These are phyloP conservation scores for Penicillium sp. DNA, from an alignment of 2,329 filamentous ascomycete genomes.

Conservation along the genomic window DNA sequence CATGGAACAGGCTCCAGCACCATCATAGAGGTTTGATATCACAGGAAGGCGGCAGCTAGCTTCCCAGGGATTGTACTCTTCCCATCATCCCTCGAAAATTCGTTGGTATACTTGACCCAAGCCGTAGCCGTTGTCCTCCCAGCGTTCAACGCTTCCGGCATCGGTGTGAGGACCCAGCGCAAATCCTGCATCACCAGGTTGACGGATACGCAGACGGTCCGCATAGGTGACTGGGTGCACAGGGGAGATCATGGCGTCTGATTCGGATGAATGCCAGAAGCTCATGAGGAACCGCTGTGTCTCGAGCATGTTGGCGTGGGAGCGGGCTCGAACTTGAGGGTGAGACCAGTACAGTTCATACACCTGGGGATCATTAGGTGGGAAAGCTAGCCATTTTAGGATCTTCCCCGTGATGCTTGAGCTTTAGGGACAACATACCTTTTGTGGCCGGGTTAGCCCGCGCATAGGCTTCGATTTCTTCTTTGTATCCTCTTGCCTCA, in stretches of 20 bases:
- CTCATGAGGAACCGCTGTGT: conserved; percentile 10
- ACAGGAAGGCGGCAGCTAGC: conserved; percentile 63
- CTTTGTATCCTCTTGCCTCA: not conserved
- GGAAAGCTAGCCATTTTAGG: not conserved
- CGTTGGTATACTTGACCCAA: conserved; percentile 66
- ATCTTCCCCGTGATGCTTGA: not conserved
- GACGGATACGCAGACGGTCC: conserved; percentile 66
- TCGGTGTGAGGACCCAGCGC: conserved; percentile 69
- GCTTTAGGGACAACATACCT: not conserved
- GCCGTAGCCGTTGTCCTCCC: conserved; percentile 66
- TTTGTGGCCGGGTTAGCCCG: not conserved
- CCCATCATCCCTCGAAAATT: conserved; percentile 71
- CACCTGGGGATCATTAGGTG: not conserved
- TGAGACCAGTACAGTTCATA: conserved; percentile 15
- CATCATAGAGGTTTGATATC: conserved; percentile 69
- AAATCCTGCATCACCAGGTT: conserved; percentile 65
- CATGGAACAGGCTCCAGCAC: conserved; percentile 72
- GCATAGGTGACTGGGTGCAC: conserved; percentile 59
- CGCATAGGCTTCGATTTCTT: conserved; percentile 1
- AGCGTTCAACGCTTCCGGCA: conserved; percentile 69
- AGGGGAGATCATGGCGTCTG: conserved; percentile 6
- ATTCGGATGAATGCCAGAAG: not conserved
- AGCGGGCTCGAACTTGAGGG: conserved; percentile 10
- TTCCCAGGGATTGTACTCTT: conserved; percentile 75
- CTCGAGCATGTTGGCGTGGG: conserved; percentile 15